A percentile compares a stretch with the other conserved stretches of the same genome.
These are phyloP conservation scores for Pilobolus umbonatus DNA, from an alignment of 192 early-diverging fungal genomes.

Conservation along the genomic window DNA sequence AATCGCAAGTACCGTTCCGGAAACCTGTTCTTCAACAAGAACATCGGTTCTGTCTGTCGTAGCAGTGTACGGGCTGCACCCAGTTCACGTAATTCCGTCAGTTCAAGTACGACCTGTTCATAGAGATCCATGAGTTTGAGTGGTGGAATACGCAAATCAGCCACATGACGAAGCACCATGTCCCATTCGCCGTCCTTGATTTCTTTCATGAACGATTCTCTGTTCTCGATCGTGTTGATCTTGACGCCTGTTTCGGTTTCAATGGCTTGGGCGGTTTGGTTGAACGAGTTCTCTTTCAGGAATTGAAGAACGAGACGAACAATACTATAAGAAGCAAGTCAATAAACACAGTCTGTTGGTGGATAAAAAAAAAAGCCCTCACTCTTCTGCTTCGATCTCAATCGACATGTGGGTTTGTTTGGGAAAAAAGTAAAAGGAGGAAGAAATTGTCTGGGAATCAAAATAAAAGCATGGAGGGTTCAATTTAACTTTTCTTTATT, in stretches of 20 bases:
- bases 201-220: constrained; percentile 66
- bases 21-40: constrained; percentile 65
- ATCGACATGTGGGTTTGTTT: constrained; percentile 15
- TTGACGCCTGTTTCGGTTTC: constrained; percentile 76
- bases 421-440: not conserved
- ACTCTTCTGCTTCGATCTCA: constrained; percentile 36
- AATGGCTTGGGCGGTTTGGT: constrained; percentile 62
- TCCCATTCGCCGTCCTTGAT: constrained; percentile 87
- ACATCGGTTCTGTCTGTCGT: constrained; percentile 90
- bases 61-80: constrained; percentile 83
- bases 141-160: constrained; percentile 66
- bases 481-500: too few relatives aligned
- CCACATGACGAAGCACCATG: constrained; percentile 71
- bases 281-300: constrained; percentile 83
- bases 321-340: constrained; percentile 46
- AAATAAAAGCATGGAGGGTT: too few relatives aligned
- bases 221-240: constrained; percentile 82
- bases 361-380: not conserved
- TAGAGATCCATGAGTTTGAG: constrained; percentile 82
- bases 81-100: constrained; percentile 80
- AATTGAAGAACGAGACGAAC: constrained; percentile 92
- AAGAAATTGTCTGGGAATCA: too few relatives aligned
- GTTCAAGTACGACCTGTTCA: constrained; percentile 89
- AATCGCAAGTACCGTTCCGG: constrained; percentile 87
- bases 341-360: not conserved